Evolutionary conservation across 1,284 basidiomycete genomes (phyloP), one percentile per base, ranked within the genome.

Genomic region (Microbotryomycetes sp.): DNA sequence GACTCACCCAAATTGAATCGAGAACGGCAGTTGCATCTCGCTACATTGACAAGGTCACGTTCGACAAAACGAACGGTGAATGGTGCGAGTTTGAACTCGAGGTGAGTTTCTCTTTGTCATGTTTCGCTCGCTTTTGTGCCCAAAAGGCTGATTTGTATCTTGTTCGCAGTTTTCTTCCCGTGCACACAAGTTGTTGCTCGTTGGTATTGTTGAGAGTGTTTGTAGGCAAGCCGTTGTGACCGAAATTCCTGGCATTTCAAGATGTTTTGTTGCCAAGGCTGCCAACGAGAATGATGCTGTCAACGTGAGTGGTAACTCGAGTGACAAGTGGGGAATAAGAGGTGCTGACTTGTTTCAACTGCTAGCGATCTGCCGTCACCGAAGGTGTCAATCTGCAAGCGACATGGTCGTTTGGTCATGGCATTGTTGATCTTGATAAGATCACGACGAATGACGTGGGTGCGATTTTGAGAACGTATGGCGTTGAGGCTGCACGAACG

Each of bases 401-500:
- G 25, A 84, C 97, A 71, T 97, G 96, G 93, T 80, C 84, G 61
- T 90, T 91, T 73, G 86, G 86, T 22, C 81, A 83, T 68, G 82
- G 82, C 59, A 84, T 94, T 64, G 82, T 97, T 65, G 87, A 94
- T 72, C 82, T 90, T 57, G 82, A 92, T 74, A 82, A 83, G 57
- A 84, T 97, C 61, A 89, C 89, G 72, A 93, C 93, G 28, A 98
- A 98, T 79, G 93, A 98, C 73, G 91, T 99, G 62, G 91, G 92
- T 72, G 88, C 93, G 19, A 86, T 94, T 56, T 79, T 97, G 50
- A 84, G 84, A 72, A 89, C 91, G 2, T 98, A 97, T 81, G 78
- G 78, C 57, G 78, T 79, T 36, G 78, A 79, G 67, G 77, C 78
- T 0, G 77, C 77, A 3, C 71, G 78, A 25, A 70, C 73, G 9